phyloP scores from a whole-genome alignment of 805 yeast genomes.

The Saccharomycopsis sp. region DNA sequence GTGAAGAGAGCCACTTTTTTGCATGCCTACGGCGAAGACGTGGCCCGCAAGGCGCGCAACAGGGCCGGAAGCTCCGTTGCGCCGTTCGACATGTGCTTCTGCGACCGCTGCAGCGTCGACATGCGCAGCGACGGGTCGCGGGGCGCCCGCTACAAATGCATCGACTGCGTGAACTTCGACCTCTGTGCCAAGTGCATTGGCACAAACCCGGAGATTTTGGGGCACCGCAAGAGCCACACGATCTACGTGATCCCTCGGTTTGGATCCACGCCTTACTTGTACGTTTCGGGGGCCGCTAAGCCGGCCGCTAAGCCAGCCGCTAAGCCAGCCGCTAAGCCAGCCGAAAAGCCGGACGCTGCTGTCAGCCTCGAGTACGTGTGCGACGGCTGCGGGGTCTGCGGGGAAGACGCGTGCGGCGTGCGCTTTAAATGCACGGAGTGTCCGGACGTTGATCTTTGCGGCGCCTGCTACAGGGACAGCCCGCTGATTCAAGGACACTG shows the following conservation, averaged over 20 bases:
- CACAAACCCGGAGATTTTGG: constrained; percentile 5
- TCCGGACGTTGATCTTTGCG: constrained; percentile 44
- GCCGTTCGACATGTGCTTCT: constrained; percentile 11
- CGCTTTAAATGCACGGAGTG: constrained; percentile 45
- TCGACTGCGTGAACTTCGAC: constrained; percentile 42
- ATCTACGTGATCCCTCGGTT: not conserved
- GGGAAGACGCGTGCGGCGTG: constrained; percentile 35
- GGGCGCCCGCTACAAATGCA: constrained; percentile 42
- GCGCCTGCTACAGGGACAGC: constrained; percentile 23
- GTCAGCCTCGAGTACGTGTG: constrained; percentile 24
- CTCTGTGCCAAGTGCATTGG: constrained; percentile 34
- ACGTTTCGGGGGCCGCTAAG: too few species aligned
- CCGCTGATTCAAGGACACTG: not conserved
- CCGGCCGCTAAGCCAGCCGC: too few species aligned
- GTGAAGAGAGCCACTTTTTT: not conserved
- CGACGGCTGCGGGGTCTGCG: constrained; percentile 3
- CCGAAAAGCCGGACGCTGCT: not conserved
- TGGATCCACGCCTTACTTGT: not conserved
- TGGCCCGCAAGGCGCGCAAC: not conserved
- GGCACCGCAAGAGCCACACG: not conserved
- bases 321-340: too few species aligned
- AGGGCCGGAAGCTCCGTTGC: not conserved
- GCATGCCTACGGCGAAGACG: not conserved
- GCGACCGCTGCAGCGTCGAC: constrained; percentile 27
- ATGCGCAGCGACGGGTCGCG: not conserved